Evolutionary conservation across 2,329 filamentous ascomycete species (phyloP).

Genomic region (Leptosphaerulina australis): DNA sequence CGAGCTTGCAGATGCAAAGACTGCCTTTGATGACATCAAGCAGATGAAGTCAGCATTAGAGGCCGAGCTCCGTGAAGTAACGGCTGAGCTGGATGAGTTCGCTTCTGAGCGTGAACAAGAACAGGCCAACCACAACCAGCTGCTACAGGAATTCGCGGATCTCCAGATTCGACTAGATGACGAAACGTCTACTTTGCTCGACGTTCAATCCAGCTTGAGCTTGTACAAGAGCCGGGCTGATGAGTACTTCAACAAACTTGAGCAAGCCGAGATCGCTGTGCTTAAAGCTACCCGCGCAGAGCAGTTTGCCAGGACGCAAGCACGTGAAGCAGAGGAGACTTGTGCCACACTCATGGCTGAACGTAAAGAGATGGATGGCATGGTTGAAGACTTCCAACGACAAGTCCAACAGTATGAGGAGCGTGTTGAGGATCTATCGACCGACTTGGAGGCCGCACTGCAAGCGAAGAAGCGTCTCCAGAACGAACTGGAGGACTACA

Average conservation of each 20-base stretch:
- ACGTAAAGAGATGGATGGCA: conserved; percentile 84
- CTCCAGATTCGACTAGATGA: conserved; percentile 91
- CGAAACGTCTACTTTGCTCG: conserved; percentile 81
- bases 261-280: conserved; percentile 94
- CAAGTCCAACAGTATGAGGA: conserved; percentile 90
- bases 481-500: conserved; percentile 96
- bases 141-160: conserved; percentile 91
- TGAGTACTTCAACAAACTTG: conserved; percentile 95
- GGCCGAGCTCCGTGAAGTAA: conserved; percentile 83
- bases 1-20: conserved; percentile 85
- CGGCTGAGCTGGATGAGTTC: conserved; percentile 83
- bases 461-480: conserved; percentile 94
- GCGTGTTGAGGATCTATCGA: conserved; percentile 86
- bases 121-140: conserved; percentile 80
- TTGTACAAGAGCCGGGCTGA: conserved; percentile 92
- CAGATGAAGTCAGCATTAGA: conserved; percentile 80
- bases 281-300: conserved; percentile 90
- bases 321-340: conserved; percentile 87
- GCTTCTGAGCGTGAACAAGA: conserved; percentile 82
- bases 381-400: conserved; percentile 87
- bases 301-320: conserved; percentile 90
- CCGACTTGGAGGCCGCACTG: conserved; percentile 81
- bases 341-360: conserved; percentile 91
- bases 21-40: conserved; percentile 84
- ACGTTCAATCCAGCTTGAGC: conserved; percentile 81